Percentiles rank a stretch among this genome's conserved stretches.
phyloP scores from a whole-genome alignment of 768 basidiomycete species.

The Mycena floridula region DNA sequence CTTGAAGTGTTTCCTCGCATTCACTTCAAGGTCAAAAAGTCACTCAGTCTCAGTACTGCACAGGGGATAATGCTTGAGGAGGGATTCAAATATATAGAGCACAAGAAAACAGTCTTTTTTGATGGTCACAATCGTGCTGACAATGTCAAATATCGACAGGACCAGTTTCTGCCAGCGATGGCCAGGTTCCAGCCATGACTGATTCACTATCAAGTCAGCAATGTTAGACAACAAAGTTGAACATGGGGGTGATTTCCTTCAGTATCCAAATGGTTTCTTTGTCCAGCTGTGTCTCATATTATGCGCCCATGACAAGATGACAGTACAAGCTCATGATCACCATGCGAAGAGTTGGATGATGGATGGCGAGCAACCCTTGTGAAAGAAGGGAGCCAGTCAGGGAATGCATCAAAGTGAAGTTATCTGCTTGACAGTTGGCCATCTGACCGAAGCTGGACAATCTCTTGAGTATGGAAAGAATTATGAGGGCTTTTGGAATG shows the following conservation, averaged over 20 bases:
- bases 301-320: constrained; percentile 33
- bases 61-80: constrained; percentile 16
- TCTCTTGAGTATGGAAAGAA: constrained; percentile 24
- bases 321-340: constrained; percentile 31
- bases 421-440: constrained; percentile 26
- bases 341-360: constrained; percentile 10
- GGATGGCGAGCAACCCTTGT: constrained; percentile 15
- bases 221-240: constrained; percentile 9
- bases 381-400: constrained; percentile 24
- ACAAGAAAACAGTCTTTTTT: constrained; percentile 27
- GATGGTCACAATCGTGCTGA: constrained; percentile 31
- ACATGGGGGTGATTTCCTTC: not conserved
- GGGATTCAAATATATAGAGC: constrained; percentile 16
- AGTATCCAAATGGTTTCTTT: constrained; percentile 15
- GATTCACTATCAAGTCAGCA: constrained; percentile 13
- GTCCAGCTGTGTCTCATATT: constrained; percentile 16
- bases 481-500: constrained; percentile 24
- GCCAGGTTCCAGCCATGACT: constrained; percentile 9
- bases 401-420: constrained; percentile 28
- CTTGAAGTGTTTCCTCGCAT: constrained; percentile 16
- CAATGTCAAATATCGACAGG: constrained; percentile 25
- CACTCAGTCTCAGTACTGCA: constrained; percentile 19
- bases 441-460: constrained; percentile 20
- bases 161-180: constrained; percentile 25
- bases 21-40: constrained; percentile 7